Conservation (phyloP, 257 asterid species). For the Solanum rostratum region DNA sequence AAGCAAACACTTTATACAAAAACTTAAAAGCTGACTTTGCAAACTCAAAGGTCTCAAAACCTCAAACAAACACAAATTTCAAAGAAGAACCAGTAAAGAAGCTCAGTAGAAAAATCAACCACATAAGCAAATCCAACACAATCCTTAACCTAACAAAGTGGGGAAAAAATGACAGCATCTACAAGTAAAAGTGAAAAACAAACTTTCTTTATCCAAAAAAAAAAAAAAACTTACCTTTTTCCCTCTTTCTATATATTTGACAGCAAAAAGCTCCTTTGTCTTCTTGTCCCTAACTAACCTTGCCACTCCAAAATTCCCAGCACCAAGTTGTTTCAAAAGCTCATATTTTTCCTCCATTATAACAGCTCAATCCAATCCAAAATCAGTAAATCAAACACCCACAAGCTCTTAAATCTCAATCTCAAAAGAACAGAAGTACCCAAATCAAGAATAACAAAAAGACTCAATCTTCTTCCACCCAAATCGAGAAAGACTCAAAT, state of each 20-base stretch:
- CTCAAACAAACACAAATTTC: background rate
- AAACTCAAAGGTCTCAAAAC: background rate
- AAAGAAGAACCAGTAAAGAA: background rate
- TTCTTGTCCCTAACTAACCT: constrained; percentile 30
- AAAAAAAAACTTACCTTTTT: constrained; percentile 17
- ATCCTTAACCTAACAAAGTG: background rate
- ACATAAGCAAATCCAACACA: background rate
- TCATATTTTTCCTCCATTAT: constrained; percentile 34
- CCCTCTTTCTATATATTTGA: constrained; percentile 40
- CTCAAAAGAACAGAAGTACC: background rate
- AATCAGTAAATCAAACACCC: background rate
- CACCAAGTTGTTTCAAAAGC: constrained; percentile 31
- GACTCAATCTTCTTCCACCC: background rate
- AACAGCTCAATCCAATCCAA: background rate
- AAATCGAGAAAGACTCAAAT: background rate
- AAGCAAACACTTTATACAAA: background rate
- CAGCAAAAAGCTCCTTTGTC: constrained; percentile 31
- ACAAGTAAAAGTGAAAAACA: background rate
- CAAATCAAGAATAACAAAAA: background rate
- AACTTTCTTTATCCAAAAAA: background rate
- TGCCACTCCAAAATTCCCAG: constrained; percentile 38
- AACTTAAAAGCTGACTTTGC: background rate
- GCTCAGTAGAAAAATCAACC: background rate
- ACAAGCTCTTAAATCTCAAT: background rate
- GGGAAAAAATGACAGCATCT: background rate